phyloP scores from a whole-genome alignment of 1,284 basidiomycete genomes.

The Puccinia horiana region DNA sequence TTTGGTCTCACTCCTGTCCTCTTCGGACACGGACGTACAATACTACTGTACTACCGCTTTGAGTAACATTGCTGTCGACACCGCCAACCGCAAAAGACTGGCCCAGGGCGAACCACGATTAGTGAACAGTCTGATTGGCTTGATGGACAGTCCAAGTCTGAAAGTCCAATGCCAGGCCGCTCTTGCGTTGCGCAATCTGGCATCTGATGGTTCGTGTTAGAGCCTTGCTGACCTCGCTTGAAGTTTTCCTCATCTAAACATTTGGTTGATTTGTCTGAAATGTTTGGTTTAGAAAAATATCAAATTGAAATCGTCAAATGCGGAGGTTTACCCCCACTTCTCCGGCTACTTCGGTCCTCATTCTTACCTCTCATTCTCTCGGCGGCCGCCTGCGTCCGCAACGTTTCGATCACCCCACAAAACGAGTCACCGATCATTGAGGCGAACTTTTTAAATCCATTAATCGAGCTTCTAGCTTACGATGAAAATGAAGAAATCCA shows the following conservation, averaged over 20 bases:
- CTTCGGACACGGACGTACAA: constrained; percentile 97
- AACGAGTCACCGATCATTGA: constrained; percentile 99
- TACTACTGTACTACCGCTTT: constrained; percentile 99
- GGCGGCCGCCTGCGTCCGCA: constrained; percentile 96
- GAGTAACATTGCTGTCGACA: constrained; percentile 97
- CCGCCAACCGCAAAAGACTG: constrained; percentile 91
- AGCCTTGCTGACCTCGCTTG: neutral
- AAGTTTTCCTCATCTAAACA: neutral
- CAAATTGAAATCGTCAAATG: constrained; percentile 98
- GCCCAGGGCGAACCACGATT: constrained; percentile 92
- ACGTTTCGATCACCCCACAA: constrained; percentile 96
- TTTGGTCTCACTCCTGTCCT: constrained; percentile 88
- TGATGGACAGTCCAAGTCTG: constrained; percentile 96
- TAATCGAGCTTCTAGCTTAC: constrained; percentile 94
- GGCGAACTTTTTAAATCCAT: constrained; percentile 90
- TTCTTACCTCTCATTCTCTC: constrained; percentile 99
- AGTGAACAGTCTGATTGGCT: constrained; percentile 85
- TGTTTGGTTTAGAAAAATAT: constrained; percentile 79
- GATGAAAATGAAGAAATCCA: constrained; percentile 99
- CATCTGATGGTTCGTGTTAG: constrained; percentile 77
- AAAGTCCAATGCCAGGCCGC: constrained; percentile 99
- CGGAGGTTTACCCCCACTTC: constrained; percentile 85
- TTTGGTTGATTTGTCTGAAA: neutral
- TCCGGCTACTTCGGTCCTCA: constrained; percentile 91
- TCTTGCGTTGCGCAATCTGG: constrained; percentile 90